phyloP scores from a whole-genome alignment of 2,329 filamentous ascomycete species.

The Aureobasidium sp. region DNA sequence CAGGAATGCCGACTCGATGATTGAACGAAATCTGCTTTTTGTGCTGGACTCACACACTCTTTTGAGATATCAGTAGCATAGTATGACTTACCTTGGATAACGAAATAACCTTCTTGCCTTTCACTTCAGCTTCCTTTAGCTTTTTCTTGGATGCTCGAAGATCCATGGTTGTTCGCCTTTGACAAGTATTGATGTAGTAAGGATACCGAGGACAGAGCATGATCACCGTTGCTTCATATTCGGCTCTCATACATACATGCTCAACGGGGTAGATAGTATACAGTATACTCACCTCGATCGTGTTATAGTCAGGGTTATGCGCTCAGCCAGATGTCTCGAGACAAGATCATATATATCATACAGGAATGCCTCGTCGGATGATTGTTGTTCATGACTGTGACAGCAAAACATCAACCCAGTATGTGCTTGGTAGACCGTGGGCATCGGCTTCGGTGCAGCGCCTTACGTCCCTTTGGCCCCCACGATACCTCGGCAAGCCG shows the following conservation, averaged over 20 bases:
- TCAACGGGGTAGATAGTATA: too few relatives aligned
- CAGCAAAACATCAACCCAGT: neutral
- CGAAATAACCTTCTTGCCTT: neutral
- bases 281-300: too few relatives aligned
- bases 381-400: neutral
- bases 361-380: neutral
- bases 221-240: too few relatives aligned
- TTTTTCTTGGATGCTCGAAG: too few relatives aligned
- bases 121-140: too few relatives aligned
- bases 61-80: neutral
- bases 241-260: too few relatives aligned
- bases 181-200: too few relatives aligned
- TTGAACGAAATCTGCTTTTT: neutral
- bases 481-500: constrained; percentile 4
- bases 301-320: neutral
- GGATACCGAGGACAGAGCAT: too few relatives aligned
- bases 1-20: neutral
- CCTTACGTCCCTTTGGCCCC: neutral
- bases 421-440: neutral
- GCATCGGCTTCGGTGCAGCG: neutral
- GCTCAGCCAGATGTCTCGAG: neutral
- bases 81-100: neutral
- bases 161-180: too few relatives aligned
- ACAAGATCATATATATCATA: neutral
- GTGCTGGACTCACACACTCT: neutral